These are phyloP conservation scores for Dichotomocladium elegans DNA, from an alignment of 371 early-diverging fungal genomes.

Conservation along the genomic window DNA sequence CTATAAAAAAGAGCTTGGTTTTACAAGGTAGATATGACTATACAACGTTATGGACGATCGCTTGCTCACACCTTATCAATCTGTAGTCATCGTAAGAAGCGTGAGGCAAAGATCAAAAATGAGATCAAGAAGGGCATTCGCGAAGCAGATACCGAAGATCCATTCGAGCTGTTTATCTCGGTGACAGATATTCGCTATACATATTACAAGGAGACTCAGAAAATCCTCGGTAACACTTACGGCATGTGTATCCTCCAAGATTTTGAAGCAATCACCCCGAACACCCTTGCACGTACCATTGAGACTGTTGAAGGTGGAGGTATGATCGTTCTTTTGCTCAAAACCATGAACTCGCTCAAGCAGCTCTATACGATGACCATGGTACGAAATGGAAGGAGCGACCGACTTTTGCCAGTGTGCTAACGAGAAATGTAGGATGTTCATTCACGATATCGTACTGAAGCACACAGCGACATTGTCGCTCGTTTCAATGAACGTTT, in stretches of 20 bases:
- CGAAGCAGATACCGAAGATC: slow-evolving; percentile 91
- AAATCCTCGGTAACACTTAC: slow-evolving; percentile 97
- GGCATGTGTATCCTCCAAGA: slow-evolving; percentile 99
- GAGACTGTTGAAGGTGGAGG: slow-evolving; percentile 99
- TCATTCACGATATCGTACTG: slow-evolving; percentile 91
- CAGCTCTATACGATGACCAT: slow-evolving; percentile 97
- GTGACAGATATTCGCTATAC: slow-evolving; percentile 95
- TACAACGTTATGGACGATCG: neutral
- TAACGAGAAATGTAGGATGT: slow-evolving; percentile 65
- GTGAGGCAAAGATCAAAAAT: slow-evolving; percentile 89
- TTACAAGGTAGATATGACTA: slow-evolving; percentile 57
- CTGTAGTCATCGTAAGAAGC: slow-evolving; percentile 88
- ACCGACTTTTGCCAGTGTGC: neutral
- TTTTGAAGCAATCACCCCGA: slow-evolving; percentile 98
- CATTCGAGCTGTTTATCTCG: slow-evolving; percentile 94
- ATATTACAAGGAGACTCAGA: slow-evolving; percentile 98
- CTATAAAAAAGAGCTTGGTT: slow-evolving; percentile 97
- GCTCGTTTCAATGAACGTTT: slow-evolving; percentile 98
- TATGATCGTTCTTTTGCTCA: slow-evolving; percentile 89
- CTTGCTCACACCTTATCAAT: neutral
- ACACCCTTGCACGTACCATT: slow-evolving; percentile 94
- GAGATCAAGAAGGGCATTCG: slow-evolving; percentile 87
- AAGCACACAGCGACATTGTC: slow-evolving; percentile 89
- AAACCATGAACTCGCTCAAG: slow-evolving; percentile 91
- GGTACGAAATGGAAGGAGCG: slow-evolving; percentile 40